Evolutionary conservation across 192 early-diverging fungal genomes (phyloP).

Genomic region (Helicostylum pulchrum): DNA sequence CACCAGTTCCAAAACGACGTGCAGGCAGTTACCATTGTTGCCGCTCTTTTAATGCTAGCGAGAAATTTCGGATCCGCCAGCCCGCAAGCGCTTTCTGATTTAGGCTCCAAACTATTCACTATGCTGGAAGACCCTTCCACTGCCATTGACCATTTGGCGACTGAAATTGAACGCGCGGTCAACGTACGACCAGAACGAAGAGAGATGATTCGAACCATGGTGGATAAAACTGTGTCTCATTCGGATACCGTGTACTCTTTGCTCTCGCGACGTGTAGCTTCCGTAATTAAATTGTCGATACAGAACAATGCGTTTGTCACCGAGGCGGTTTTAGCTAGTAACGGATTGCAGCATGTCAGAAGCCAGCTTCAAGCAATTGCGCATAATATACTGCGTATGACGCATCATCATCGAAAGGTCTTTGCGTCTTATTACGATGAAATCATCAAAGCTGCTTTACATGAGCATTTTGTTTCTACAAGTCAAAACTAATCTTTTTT

Average conservation of each 20-base stretch:
- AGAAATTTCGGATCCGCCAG: constrained; percentile 46
- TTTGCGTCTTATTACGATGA: constrained; percentile 35
- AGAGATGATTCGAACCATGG: constrained; percentile 38
- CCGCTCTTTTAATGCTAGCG: constrained; percentile 67
- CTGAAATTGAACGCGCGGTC: constrained; percentile 25
- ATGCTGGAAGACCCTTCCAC: constrained; percentile 27
- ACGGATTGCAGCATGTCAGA: constrained; percentile 31
- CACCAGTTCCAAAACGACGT: constrained; percentile 67
- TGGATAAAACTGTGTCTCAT: constrained; percentile 43
- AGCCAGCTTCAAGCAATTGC: constrained; percentile 29
- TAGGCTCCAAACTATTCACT: constrained; percentile 27
- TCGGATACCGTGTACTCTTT: constrained; percentile 39
- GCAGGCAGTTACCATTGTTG: constrained; percentile 63
- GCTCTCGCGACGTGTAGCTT: constrained; percentile 34
- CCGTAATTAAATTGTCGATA: constrained; percentile 31
- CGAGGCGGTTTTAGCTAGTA: constrained; percentile 28
- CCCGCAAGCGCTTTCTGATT: constrained; percentile 1
- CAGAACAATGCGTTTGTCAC: constrained; percentile 29
- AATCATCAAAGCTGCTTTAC: constrained; percentile 9
- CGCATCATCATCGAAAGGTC: constrained; percentile 37
- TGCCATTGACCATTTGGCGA: constrained; percentile 30
- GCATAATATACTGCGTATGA: constrained; percentile 24
- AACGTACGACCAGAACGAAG: constrained; percentile 15
- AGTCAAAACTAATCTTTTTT: no score
- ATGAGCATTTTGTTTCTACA: no score